Evolutionary conservation across 139 green algal genomes (phyloP).

Genomic region (Chlamydomonas sp.): DNA sequence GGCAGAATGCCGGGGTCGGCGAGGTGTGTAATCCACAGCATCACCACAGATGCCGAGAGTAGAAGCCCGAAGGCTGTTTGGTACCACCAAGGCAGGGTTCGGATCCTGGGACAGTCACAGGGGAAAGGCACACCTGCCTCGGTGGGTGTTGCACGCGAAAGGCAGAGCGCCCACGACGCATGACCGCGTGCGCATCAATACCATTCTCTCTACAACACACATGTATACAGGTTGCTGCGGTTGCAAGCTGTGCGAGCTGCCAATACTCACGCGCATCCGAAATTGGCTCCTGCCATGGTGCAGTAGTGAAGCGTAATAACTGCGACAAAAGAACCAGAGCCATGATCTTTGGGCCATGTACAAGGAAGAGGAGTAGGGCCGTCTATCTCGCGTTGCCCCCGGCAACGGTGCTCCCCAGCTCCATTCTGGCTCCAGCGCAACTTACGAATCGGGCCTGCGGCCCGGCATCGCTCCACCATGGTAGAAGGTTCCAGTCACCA

Average conservation of each 20-base stretch:
- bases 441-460: no score
- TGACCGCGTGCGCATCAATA: no score
- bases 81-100: constrained; percentile 34
- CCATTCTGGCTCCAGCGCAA: no score
- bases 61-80: constrained; percentile 3
- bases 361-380: no score
- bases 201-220: no score
- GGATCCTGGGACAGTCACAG: constrained; percentile 8
- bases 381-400: no score
- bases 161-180: no score
- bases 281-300: constrained; percentile 2
- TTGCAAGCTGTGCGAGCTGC: background rate
- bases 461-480: no score
- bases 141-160: no score
- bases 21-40: constrained; percentile 36
- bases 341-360: background rate
- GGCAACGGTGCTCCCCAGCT: no score
- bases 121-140: no score
- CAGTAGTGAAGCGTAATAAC: constrained; percentile 16
- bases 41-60: background rate
- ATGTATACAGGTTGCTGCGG: background rate
- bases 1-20: constrained; percentile 34
- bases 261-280: constrained; percentile 1
- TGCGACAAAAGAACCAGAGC: background rate
- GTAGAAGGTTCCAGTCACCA: no score